phyloP scores from a whole-genome alignment of 108 stramenopile species.

The Skeletonema marinoi region DNA sequence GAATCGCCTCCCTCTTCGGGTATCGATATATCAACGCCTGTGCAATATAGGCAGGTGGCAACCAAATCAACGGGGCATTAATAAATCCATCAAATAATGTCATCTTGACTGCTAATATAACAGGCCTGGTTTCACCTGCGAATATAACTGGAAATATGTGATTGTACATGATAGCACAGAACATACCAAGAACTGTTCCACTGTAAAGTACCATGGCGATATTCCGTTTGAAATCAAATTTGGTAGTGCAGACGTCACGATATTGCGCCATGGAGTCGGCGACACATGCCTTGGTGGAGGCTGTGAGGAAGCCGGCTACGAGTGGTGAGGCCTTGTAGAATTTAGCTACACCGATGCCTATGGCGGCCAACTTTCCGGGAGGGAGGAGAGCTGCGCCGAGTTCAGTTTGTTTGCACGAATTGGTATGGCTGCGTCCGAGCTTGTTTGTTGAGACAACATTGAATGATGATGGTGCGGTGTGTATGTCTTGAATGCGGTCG shows the following conservation, averaged over 20 bases:
- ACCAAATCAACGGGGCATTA: constrained; percentile 25
- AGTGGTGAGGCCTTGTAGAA: constrained; percentile 18
- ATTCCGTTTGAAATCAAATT: constrained; percentile 1
- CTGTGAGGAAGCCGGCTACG: constrained; percentile 4
- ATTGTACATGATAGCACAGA: background rate
- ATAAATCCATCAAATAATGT: constrained; percentile 21
- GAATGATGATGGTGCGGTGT: background rate
- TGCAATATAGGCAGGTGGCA: constrained; percentile 31
- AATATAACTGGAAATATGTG: background rate
- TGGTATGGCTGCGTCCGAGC: background rate
- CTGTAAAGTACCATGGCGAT: background rate
- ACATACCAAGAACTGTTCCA: background rate
- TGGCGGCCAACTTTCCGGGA: background rate
- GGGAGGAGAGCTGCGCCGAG: background rate
- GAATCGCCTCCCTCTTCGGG: constrained; percentile 8
- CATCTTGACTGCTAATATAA: background rate
- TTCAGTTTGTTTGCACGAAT: background rate
- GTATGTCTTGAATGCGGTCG: background rate
- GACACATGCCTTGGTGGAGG: constrained; percentile 15
- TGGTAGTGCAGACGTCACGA: constrained; percentile 2
- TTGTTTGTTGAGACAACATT: background rate
- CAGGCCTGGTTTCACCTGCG: background rate
- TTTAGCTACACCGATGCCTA: background rate
- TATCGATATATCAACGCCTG: constrained; percentile 21
- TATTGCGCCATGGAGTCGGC: constrained; percentile 5